These are phyloP conservation scores for Colletotrichum lindemuthianum DNA, from an alignment of 2,329 filamentous ascomycete species.

Conservation along the genomic window DNA sequence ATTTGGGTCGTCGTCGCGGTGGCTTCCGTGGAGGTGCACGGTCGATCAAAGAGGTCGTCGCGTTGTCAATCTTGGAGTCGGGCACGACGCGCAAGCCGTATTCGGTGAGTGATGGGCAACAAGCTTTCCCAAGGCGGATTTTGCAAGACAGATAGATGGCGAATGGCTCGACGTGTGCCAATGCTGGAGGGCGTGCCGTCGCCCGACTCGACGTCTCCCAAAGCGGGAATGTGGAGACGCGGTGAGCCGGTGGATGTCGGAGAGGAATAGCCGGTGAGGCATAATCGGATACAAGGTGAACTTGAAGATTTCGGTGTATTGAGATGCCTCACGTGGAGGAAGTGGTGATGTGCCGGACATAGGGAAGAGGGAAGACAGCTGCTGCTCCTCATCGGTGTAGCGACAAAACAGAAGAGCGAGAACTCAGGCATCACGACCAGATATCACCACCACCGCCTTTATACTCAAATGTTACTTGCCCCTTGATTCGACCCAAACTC, in stretches of 20 bases:
- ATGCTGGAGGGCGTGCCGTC: slow-evolving; percentile 21
- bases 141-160: no score
- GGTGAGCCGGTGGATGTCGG: slow-evolving; percentile 14
- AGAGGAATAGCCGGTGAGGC: background rate
- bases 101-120: background rate
- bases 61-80: slow-evolving; percentile 3
- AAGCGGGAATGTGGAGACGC: slow-evolving; percentile 27
- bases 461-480: background rate
- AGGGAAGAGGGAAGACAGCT: no score
- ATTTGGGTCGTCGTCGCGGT: background rate
- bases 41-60: background rate
- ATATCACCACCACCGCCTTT: background rate
- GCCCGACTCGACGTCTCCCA: slow-evolving; percentile 24
- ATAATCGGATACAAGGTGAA: background rate
- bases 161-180: slow-evolving; percentile 4
- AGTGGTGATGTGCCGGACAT: no score
- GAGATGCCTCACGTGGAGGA: no score
- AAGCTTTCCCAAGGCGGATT: background rate
- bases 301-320: background rate
- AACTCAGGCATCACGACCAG: background rate
- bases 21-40: background rate
- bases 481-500: slow-evolving; percentile 32
- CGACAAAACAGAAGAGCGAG: background rate
- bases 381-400: no score
- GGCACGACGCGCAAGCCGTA: background rate